Evolutionary conservation across 208 protist species (phyloP).

Genomic region (Polymyxa betae): DNA sequence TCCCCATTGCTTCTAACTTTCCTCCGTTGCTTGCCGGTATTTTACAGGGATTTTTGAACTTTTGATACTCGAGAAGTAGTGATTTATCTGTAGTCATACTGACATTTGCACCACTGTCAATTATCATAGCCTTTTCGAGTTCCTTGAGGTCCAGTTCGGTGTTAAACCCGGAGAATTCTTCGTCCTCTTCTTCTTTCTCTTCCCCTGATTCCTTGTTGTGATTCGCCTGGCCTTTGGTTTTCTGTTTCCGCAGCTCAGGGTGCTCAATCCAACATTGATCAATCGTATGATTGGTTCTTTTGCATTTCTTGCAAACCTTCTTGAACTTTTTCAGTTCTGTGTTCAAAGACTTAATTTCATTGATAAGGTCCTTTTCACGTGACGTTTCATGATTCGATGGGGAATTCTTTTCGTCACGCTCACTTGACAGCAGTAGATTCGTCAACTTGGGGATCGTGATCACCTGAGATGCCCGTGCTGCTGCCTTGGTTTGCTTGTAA

Average conservation of each 20-base stretch:
- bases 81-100: neutral
- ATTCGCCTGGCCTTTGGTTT: neutral
- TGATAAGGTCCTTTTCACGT: neutral
- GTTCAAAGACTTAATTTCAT: neutral
- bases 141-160: neutral
- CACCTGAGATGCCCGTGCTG: neutral
- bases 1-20: neutral
- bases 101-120: neutral
- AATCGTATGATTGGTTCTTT: neutral
- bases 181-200: neutral
- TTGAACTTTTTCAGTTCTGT: neutral
- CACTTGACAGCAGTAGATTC: neutral
- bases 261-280: neutral
- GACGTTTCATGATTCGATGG: no score
- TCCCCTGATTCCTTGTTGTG: neutral
- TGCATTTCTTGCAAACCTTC: neutral
- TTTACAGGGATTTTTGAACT: neutral
- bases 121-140: neutral
- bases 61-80: neutral
- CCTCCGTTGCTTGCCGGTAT: neutral
- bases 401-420: no score
- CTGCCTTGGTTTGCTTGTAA: neutral
- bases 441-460: neutral
- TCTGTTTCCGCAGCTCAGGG: neutral
- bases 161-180: neutral